Evolutionary conservation across 441 rosid genomes (phyloP).

Genomic region (Populus hybrid): DNA sequence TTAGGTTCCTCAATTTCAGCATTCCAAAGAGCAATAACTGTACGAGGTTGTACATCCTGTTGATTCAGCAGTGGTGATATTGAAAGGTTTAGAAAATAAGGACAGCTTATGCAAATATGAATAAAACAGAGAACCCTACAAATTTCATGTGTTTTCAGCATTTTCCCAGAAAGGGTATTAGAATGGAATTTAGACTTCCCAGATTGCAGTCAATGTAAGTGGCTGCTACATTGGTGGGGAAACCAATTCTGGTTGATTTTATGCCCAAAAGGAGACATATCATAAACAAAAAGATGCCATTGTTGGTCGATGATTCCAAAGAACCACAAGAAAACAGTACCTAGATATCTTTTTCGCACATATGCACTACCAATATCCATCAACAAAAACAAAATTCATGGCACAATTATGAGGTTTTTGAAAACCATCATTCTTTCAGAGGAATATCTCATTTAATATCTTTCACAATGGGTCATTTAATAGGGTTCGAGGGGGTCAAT

Average conservation of each 20-base stretch:
- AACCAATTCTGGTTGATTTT: neutral
- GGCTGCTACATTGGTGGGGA: neutral
- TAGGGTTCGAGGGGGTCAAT: neutral
- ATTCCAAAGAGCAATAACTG: conserved; percentile 46
- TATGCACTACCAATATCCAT: neutral
- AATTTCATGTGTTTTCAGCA: conserved; percentile 1
- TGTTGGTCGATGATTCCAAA: neutral
- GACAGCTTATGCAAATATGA: neutral
- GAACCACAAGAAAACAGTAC: neutral
- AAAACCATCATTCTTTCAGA: neutral
- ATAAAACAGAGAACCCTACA: neutral
- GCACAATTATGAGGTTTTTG: neutral
- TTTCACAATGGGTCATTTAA: neutral
- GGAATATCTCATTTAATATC: too few relatives aligned
- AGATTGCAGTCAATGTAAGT: neutral
- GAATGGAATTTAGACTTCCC: neutral
- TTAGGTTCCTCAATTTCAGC: conserved; percentile 56
- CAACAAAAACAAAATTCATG: neutral
- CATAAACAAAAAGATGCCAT: neutral
- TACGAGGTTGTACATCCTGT: conserved; percentile 59
- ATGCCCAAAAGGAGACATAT: neutral
- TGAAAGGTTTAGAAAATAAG: conserved; percentile 7
- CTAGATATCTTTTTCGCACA: neutral
- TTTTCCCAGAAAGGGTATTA: neutral
- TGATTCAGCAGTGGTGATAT: conserved; percentile 16